phyloP scores from a whole-genome alignment of 78 protist species.

The Dictyostelium intermedium region DNA sequence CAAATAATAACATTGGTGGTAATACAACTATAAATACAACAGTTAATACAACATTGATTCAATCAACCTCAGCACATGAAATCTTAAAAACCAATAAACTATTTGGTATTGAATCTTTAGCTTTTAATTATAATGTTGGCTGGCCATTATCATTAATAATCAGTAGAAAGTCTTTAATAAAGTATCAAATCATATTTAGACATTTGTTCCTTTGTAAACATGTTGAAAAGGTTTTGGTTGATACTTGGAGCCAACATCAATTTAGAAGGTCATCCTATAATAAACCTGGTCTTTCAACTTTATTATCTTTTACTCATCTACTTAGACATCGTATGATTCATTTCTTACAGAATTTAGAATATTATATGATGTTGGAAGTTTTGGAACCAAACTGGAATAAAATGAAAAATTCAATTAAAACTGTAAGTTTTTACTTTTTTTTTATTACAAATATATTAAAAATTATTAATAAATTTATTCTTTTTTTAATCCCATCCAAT shows the following conservation, averaged over 20 bases:
- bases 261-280: neutral
- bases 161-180: conserved; percentile 49
- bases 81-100: neutral
- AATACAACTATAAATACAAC: neutral
- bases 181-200: conserved; percentile 93
- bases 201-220: conserved; percentile 88
- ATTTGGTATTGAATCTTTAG: conserved; percentile 85
- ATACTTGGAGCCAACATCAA: conserved; percentile 79
- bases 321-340: conserved; percentile 90
- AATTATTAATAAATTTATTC: neutral
- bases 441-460: neutral
- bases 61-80: neutral
- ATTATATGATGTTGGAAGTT: conserved; percentile 90
- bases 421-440: neutral
- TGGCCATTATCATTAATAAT: conserved; percentile 92
- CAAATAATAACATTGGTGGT: neutral
- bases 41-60: neutral
- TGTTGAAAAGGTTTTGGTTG: conserved; percentile 81
- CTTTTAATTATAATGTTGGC: conserved; percentile 82
- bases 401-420: conserved; percentile 44
- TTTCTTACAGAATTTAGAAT: conserved; percentile 84
- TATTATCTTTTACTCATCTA: conserved; percentile 45
- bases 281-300: conserved; percentile 11
- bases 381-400: conserved; percentile 89
- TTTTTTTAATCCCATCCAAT: too few species aligned